Evolutionary conservation across 805 yeast species (phyloP).

Genomic region (Ogataea henricii): DNA sequence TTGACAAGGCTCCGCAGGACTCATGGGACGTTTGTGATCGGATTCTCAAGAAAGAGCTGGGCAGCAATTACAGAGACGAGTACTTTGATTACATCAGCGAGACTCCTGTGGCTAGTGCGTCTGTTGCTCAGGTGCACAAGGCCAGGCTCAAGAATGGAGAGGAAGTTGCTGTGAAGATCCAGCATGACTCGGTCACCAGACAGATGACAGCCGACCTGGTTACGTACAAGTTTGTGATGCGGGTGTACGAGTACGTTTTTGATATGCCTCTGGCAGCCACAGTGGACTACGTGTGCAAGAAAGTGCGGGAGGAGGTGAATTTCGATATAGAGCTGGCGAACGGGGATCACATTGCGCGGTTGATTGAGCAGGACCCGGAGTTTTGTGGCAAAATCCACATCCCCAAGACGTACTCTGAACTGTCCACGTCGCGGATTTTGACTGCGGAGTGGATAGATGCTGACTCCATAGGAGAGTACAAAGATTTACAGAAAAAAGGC

Average conservation of each 20-base stretch:
- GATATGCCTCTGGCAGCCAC: constrained; percentile 62
- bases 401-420: constrained; percentile 52
- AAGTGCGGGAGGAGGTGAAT: constrained; percentile 61
- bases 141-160: constrained; percentile 50
- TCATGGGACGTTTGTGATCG: constrained; percentile 48
- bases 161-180: constrained; percentile 65
- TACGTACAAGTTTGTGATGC: constrained; percentile 55
- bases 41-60: constrained; percentile 43
- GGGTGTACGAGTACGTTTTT: constrained; percentile 57
- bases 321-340: constrained; percentile 60
- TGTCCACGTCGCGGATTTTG: constrained; percentile 52
- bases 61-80: constrained; percentile 40
- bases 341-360: constrained; percentile 41
- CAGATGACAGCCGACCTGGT: constrained; percentile 64
- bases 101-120: constrained; percentile 71
- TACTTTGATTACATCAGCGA: constrained; percentile 51
- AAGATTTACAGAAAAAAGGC: constrained; percentile 41
- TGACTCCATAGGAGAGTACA: constrained; percentile 50
- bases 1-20: constrained; percentile 70
- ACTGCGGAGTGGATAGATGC: constrained; percentile 82
- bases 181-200: constrained; percentile 59
- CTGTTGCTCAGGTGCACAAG: constrained; percentile 69
- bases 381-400: constrained; percentile 49
- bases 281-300: constrained; percentile 57
- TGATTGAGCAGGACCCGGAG: constrained; percentile 45